Evolutionary conservation across 345 rosid species (phyloP), one percentile per base, ranked within the genome.

Genomic region (Melaleuca quinquenervia): DNA sequence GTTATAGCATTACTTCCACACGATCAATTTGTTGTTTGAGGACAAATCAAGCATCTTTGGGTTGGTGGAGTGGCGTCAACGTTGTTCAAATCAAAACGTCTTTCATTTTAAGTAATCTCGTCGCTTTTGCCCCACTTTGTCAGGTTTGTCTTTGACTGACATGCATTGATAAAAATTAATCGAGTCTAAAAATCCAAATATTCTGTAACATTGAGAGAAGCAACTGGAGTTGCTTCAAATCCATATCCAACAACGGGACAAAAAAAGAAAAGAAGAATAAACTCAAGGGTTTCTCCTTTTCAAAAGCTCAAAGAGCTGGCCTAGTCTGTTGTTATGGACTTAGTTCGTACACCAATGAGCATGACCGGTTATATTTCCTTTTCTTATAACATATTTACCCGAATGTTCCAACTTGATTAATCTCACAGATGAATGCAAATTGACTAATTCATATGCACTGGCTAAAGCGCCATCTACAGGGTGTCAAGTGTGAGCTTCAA

Each of bases 401-500:
- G 6, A 64, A 64, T 36, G 12, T 70, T 32, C 48, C 13, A 8
- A 36, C 3, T 21, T 1, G 13, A 70, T 29, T 62, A 62, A 62
- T 29, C 10, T 62, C 75, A 7, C 0, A 6, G 75, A 70, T 70
- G 48, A 0, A 6, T 70, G 78, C 22, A 36, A 70, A 70, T 36
- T 0, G 2, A 32, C 48, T 70, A 0, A 0, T 32, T 70, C 7
- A 5, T 0, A 11, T 64, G 41, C 22, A 64, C 27, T 16, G 75
- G 16, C 22, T 29, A 64, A 29, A 32, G 44, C 1, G 32, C 24
- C 24, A 70, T 70, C 48, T 7, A 32, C 6, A 4, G 9, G 9
- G 2, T 36, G 11, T 0, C 0, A 20, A 0, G 21, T 1, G 7
- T 10, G 32, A 70, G 5, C 13, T 70, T 70, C 0, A 0, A 32